Evolutionary conservation across 768 basidiomycete genomes (phyloP), one percentile per base, ranked within the genome.

Genomic region (Kwoniella dejecticola): DNA sequence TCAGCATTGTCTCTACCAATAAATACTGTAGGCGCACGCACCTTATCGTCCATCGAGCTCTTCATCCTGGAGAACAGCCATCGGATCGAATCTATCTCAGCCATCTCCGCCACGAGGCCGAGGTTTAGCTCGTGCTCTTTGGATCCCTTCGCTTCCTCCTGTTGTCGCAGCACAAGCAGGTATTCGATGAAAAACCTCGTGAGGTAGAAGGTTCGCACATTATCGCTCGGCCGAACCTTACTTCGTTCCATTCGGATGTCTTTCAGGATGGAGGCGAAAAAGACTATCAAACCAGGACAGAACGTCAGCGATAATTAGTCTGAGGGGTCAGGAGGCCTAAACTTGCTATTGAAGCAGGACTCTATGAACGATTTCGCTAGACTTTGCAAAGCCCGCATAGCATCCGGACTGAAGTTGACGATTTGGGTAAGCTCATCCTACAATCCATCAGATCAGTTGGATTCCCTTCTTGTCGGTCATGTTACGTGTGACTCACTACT

Each of bases 221-320:
- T 88, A 76, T 98, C 96, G 69, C 92, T 91, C 73, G 96, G 92
- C n/a, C 88, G 88, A 64, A 99, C 87, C 79, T 94, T 93, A 55
- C 88, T 84, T 45, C 93, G 84, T 79, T 98, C 91, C 62, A 90
- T 89, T 60, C 88, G 86, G 77, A 99, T 97, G 74, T 98, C 96
- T 79, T 89, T 94, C 63, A 98, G 82, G 31, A 98, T 81, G 2
- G 86, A 86, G 15, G 85, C 81, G 49, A 98, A 84, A 80, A 98
- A 94, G n/a, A 86, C 92, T 96, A 75, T 46, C 3, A 6, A 30
- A 44, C 3, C 27, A 12, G n/a, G 23, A 40, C 13, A 24, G 52
- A 48, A 50, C 40, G 57, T 30, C 47, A 55, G 61, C 13, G 65
- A n/a, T n/a, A 15, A 6, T 40, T 31, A 15, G 10, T 27, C 29